These are phyloP conservation scores for Benincasa hispida DNA, from an alignment of 306 rosid genomes.

Conservation along the genomic window DNA sequence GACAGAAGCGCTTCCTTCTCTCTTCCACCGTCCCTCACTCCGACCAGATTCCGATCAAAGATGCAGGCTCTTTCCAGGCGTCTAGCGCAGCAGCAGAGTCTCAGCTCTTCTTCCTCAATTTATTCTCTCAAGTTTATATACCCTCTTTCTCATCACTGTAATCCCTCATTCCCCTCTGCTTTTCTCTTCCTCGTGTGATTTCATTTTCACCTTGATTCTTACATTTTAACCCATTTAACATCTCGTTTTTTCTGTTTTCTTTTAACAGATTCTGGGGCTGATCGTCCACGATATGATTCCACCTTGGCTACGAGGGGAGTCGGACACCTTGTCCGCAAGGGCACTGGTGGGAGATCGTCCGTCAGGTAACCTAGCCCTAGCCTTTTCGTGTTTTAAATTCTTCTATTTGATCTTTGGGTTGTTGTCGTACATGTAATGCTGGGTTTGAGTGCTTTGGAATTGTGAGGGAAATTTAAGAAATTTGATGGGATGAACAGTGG, in stretches of 20 bases:
- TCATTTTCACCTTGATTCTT: not conserved
- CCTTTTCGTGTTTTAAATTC: not conserved
- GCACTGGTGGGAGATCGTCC: constrained; percentile 98
- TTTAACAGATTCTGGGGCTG: constrained; percentile 49
- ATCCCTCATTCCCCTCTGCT: constrained; percentile 6
- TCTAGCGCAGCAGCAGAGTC: constrained; percentile 44
- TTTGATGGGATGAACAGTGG: not conserved
- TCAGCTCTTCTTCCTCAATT: constrained; percentile 27
- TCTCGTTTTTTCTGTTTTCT: not conserved
- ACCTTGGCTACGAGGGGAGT: constrained; percentile 62
- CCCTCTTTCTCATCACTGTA: constrained; percentile 56
- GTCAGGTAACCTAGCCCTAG: constrained; percentile 50
- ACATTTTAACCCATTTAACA: not conserved
- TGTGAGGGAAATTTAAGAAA: not conserved
- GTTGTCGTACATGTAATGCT: not conserved
- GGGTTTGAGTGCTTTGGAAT: not conserved
- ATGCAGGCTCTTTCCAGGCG: constrained; percentile 84
- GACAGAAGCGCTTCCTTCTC: not conserved
- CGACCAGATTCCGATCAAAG: constrained; percentile 24
- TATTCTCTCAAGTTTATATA: constrained; percentile 35
- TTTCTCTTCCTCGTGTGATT: not conserved
- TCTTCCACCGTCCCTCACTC: not conserved
- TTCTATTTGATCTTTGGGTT: not conserved
- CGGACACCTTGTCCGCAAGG: constrained; percentile 89
- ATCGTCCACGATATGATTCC: constrained; percentile 54